These are phyloP conservation scores for Asterella californica DNA, from an alignment of 225 moss, liverwort and hornwort genomes.

Conservation along the genomic window DNA sequence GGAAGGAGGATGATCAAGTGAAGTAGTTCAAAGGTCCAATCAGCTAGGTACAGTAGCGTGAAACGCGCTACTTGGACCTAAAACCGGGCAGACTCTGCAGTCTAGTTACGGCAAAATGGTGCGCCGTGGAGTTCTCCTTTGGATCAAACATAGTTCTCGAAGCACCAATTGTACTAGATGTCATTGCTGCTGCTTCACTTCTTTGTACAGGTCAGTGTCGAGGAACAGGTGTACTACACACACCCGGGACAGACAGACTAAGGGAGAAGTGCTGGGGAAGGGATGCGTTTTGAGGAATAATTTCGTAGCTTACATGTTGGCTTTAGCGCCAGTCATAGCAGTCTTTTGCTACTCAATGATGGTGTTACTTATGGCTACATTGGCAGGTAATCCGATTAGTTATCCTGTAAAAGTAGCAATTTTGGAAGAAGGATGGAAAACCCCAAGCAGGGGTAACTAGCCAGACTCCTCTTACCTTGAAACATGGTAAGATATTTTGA, in stretches of 20 bases:
- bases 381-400: neutral
- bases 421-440: conserved; percentile 5
- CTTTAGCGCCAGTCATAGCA: too few species aligned
- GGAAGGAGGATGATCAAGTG: conserved; percentile 15
- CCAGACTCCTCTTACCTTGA: neutral
- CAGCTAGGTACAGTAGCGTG: neutral
- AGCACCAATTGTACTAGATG: neutral
- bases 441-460: neutral
- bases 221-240: neutral
- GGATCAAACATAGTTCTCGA: neutral
- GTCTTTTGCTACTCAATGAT: neutral
- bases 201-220: conserved; percentile 6
- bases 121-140: neutral
- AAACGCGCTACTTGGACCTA: neutral
- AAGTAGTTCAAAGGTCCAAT: conserved; percentile 11
- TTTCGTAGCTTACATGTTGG: neutral
- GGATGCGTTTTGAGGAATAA: neutral
- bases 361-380: neutral
- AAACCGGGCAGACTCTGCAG: conserved; percentile 4
- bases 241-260: neutral
- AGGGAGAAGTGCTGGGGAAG: conserved; percentile 2
- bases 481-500: conserved; percentile 4
- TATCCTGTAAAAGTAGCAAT: conserved; percentile 6
- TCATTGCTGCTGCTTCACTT: conserved; percentile 1
- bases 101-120: neutral